A percentile compares a stretch with the other conserved stretches of the same genome.
Conservation (phyloP, 2,329 filamentous ascomycete genomes). For the Talaromyces atroroseus region DNA sequence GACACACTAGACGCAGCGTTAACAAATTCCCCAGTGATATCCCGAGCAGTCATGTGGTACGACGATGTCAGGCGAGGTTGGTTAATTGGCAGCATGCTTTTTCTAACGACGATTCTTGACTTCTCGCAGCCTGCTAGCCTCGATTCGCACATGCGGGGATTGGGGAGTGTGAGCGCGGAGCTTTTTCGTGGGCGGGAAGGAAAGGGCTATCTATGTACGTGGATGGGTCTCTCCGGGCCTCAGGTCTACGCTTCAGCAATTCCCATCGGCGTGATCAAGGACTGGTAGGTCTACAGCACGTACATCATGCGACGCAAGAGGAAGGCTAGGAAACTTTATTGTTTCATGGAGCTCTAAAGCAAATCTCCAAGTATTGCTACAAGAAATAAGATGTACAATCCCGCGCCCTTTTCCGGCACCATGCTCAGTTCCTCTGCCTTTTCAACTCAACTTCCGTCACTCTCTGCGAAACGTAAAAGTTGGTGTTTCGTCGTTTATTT, state of each 20-base stretch:
- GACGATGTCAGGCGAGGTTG: conserved; percentile 28
- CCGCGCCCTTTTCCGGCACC: conserved; percentile 3
- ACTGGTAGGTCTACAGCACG: not conserved
- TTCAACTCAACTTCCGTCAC: not conserved
- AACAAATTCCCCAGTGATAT: conserved; percentile 54
- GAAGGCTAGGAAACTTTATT: conserved; percentile 11
- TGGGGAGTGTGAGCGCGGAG: not conserved
- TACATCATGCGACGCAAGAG: not conserved
- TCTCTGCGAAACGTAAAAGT: not conserved
- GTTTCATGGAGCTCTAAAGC: conserved; percentile 3
- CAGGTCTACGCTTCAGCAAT: not conserved
- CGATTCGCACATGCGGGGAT: conserved; percentile 3
- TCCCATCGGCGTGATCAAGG: no score
- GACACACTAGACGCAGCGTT: conserved; percentile 47
- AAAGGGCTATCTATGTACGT: not conserved
- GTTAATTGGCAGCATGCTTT: conserved; percentile 31
- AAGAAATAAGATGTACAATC: conserved; percentile 26
- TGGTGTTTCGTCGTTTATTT: conserved; percentile 30
- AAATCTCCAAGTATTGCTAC: conserved; percentile 29
- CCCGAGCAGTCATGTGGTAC: conserved; percentile 38
- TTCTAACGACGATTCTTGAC: conserved; percentile 1
- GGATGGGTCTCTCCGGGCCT: not conserved
- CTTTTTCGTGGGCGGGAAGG: not conserved
- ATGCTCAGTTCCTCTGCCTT: not conserved
- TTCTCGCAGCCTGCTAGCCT: conserved; percentile 4